Evolutionary conservation across 2,329 filamentous ascomycete genomes (phyloP).

Genomic region (Elsinoe arachidis): DNA sequence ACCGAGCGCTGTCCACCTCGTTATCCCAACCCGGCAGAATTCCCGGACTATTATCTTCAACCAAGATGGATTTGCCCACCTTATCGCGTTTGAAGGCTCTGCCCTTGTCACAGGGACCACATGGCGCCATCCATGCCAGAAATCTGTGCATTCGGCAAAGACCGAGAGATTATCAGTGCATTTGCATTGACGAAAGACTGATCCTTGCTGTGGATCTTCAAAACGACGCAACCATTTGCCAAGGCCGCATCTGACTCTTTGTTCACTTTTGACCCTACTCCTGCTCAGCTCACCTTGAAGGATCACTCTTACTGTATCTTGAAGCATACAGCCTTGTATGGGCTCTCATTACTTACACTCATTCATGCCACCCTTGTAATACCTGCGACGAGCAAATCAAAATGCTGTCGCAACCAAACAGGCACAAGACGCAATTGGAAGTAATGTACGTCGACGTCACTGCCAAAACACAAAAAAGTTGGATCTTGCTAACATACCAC

Average conservation of each 20-base stretch:
- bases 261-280: slow-evolving; percentile 5
- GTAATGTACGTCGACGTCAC: slow-evolving; percentile 31
- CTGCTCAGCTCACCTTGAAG: not conserved
- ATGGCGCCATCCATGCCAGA: slow-evolving; percentile 1
- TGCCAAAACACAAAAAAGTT: not conserved
- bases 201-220: slow-evolving; percentile 6
- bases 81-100: slow-evolving; percentile 7
- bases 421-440: slow-evolving; percentile 29
- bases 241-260: slow-evolving; percentile 3
- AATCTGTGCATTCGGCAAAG: slow-evolving; percentile 5
- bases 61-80: slow-evolving; percentile 2
- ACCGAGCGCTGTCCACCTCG: not conserved
- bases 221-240: not conserved
- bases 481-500: slow-evolving; percentile 1
- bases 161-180: slow-evolving; percentile 1
- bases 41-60: slow-evolving; percentile 12
- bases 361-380: slow-evolving; percentile 1
- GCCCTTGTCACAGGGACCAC: slow-evolving; percentile 7
- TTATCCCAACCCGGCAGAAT: slow-evolving; percentile 7
- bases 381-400: slow-evolving; percentile 3
- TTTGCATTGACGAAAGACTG: not conserved
- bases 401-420: slow-evolving; percentile 15
- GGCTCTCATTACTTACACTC: not conserved
- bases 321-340: not conserved
- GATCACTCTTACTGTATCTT: not conserved